These are phyloP conservation scores for Hypomyces perniciosus DNA, from an alignment of 2,329 filamentous ascomycete species.

Conservation along the genomic window DNA sequence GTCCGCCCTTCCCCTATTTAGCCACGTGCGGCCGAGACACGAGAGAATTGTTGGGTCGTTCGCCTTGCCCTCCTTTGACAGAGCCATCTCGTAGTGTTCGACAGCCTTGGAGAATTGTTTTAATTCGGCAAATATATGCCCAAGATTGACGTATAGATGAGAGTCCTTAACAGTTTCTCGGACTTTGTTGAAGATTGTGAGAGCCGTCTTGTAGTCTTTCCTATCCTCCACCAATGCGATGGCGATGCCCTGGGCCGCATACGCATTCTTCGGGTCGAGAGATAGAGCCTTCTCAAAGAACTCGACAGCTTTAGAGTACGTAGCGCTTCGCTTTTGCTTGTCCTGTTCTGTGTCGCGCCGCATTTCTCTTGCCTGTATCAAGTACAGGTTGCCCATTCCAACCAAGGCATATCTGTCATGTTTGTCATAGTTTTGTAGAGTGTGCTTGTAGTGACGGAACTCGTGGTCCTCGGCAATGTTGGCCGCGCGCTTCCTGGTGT, in stretches of 20 bases:
- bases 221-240: conserved; percentile 93
- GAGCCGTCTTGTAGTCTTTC: conserved; percentile 75
- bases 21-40: conserved; percentile 82
- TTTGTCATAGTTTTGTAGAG: conserved; percentile 88
- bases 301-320: conserved; percentile 87
- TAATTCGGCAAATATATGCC: conserved; percentile 85
- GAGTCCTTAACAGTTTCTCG: conserved; percentile 85
- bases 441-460: conserved; percentile 93
- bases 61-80: conserved; percentile 67
- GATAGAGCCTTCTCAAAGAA: conserved; percentile 98
- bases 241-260: conserved; percentile 90
- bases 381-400: conserved; percentile 91
- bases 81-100: conserved; percentile 85
- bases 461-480: conserved; percentile 87
- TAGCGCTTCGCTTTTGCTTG: conserved; percentile 80
- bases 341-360: conserved; percentile 82
- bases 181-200: conserved; percentile 85
- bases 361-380: conserved; percentile 89
- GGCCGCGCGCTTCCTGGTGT: conserved; percentile 70
- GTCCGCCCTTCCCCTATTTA: conserved; percentile 66
- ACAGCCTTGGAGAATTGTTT: conserved; percentile 88
- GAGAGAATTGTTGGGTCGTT: conserved; percentile 75
- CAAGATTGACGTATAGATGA: conserved; percentile 86
- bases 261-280: conserved; percentile 90
- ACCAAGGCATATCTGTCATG: conserved; percentile 96